Conservation (phyloP, 2,329 filamentous ascomycete species). For the Ceratocystis papillata region DNA sequence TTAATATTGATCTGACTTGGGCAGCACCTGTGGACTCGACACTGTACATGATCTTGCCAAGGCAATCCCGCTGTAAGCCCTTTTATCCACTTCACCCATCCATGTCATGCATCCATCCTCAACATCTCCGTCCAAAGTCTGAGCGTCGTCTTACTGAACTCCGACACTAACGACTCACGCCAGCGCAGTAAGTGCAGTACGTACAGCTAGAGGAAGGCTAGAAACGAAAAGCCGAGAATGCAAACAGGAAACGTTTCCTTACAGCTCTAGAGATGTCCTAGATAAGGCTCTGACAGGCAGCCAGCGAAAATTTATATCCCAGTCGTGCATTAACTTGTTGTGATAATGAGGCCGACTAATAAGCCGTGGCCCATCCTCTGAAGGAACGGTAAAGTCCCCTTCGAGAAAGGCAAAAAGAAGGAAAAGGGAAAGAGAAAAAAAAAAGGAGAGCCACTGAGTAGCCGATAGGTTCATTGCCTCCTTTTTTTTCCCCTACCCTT, state of each 20-base stretch:
- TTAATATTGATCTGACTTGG: too few species aligned
- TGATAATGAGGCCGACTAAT: slow-evolving; percentile 16
- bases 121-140: too few species aligned
- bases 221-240: not conserved
- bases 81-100: too few species aligned
- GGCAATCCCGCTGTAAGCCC: too few species aligned
- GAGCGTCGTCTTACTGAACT: too few species aligned
- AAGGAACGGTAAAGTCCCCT: slow-evolving; percentile 9
- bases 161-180: too few species aligned
- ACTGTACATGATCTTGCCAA: too few species aligned
- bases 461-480: not conserved
- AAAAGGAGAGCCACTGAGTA: too few species aligned
- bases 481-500: not conserved
- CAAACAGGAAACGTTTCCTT: not conserved
- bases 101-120: too few species aligned
- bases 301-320: slow-evolving; percentile 3
- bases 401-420: slow-evolving; percentile 5
- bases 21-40: too few species aligned
- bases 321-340: slow-evolving; percentile 14
- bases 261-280: not conserved
- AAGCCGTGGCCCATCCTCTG: slow-evolving; percentile 15
- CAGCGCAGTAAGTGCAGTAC: too few species aligned
- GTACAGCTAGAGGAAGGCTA: too few species aligned
- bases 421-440: not conserved
- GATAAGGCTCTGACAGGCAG: not conserved